Evolutionary conservation across 2,329 filamentous ascomycete genomes (phyloP).

Genomic region (Fusarium sp.): DNA sequence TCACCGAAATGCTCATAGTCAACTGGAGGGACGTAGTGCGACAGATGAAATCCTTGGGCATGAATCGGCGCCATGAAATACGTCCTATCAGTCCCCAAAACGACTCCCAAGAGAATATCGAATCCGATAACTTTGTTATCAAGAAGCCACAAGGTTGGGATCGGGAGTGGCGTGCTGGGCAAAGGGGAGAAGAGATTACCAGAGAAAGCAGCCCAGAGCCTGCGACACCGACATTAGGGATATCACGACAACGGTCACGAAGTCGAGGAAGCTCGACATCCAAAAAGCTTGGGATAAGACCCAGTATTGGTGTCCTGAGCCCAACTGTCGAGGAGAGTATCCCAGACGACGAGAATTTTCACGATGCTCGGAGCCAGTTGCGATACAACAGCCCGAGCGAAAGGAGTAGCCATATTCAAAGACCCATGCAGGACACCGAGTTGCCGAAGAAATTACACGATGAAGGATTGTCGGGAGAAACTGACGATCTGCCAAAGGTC

Average conservation of each 20-base stretch:
- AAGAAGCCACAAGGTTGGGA: slow-evolving; percentile 56
- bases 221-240: slow-evolving; percentile 52
- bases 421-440: neutral
- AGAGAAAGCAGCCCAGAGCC: slow-evolving; percentile 55
- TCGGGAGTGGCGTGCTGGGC: slow-evolving; percentile 43
- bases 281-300: slow-evolving; percentile 41
- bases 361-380: neutral
- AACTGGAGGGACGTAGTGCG: slow-evolving; percentile 76
- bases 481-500: neutral
- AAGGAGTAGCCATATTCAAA: neutral
- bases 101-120: slow-evolving; percentile 55
- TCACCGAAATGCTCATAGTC: slow-evolving; percentile 76
- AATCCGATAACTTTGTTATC: slow-evolving; percentile 59
- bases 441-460: neutral
- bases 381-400: neutral
- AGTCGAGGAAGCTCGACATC: slow-evolving; percentile 42
- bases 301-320: slow-evolving; percentile 49
- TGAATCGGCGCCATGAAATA: slow-evolving; percentile 45
- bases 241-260: slow-evolving; percentile 44
- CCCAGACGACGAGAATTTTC: slow-evolving; percentile 26
- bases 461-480: neutral
- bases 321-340: slow-evolving; percentile 54
- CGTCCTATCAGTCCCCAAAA: slow-evolving; percentile 32
- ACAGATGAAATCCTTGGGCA: slow-evolving; percentile 68
- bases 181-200: slow-evolving; percentile 19